Conservation (phyloP, 768 basidiomycete species). For the Gloeophyllum trabeum region DNA sequence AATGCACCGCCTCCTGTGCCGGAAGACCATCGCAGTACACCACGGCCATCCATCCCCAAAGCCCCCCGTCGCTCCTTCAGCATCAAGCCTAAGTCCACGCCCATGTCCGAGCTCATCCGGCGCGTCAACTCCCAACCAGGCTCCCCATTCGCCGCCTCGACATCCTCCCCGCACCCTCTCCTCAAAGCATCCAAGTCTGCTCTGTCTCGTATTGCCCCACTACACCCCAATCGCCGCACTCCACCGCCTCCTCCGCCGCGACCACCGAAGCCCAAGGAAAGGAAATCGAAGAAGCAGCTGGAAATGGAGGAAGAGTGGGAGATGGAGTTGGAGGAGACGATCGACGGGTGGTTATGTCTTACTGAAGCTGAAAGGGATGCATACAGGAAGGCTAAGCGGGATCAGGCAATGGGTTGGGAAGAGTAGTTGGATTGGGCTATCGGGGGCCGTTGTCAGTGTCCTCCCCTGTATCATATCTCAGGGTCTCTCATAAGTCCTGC, state of each 20-base stretch:
- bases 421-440: slow-evolving; percentile 26
- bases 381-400: slow-evolving; percentile 40
- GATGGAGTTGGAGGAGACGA: slow-evolving; percentile 51
- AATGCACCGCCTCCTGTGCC: background rate
- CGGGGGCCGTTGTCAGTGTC: too few species aligned
- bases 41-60: slow-evolving; percentile 4
- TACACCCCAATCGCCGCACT: slow-evolving; percentile 53
- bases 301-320: slow-evolving; percentile 60
- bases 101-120: slow-evolving; percentile 57
- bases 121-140: slow-evolving; percentile 50
- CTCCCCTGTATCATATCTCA: too few species aligned
- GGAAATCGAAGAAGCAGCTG: slow-evolving; percentile 56
- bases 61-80: slow-evolving; percentile 27
- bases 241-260: slow-evolving; percentile 56
- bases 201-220: slow-evolving; percentile 50
- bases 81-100: slow-evolving; percentile 33
- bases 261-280: slow-evolving; percentile 38
- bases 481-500: too few species aligned
- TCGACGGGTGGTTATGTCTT: slow-evolving; percentile 44
- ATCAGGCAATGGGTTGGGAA: slow-evolving; percentile 43
- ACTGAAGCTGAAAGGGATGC: slow-evolving; percentile 31
- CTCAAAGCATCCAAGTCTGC: slow-evolving; percentile 45
- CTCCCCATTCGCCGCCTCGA: slow-evolving; percentile 36
- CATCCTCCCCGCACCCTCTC: slow-evolving; percentile 23
- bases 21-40: slow-evolving; percentile 1